phyloP scores from a whole-genome alignment of 306 rosid genomes.

The Ceratonia siliqua region DNA sequence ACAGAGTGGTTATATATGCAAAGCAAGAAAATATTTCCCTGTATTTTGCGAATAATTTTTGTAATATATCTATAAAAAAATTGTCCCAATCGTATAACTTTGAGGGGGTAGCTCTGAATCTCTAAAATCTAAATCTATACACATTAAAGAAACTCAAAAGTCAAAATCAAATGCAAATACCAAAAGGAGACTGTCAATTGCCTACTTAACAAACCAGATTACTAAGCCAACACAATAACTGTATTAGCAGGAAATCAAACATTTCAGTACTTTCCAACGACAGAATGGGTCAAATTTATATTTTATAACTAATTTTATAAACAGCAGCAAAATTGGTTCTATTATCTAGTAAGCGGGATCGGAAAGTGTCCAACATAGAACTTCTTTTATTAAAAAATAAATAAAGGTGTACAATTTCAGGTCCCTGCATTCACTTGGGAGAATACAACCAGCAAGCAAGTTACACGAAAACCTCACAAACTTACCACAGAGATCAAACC shows the following conservation, averaged over 20 bases:
- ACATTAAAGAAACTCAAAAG: neutral
- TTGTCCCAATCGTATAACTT: neutral
- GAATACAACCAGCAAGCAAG: neutral
- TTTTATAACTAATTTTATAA: neutral
- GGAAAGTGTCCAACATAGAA: neutral
- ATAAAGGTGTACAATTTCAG: no score
- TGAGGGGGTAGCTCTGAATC: neutral
- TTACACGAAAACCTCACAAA: no score
- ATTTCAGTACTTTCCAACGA: neutral
- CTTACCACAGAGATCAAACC: neutral
- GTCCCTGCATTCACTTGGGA: no score
- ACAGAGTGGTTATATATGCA: neutral
- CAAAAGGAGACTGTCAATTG: neutral
- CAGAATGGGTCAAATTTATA: neutral
- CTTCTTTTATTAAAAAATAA: no score
- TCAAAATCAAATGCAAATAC: neutral
- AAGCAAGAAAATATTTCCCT: neutral
- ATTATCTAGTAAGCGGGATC: neutral
- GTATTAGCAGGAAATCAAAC: neutral
- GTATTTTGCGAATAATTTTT: neutral
- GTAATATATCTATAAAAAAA: neutral
- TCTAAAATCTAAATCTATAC: conserved; percentile 1
- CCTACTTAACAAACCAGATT: neutral
- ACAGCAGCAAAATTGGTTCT: neutral
- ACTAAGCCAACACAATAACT: neutral